Conservation (phyloP, 805 yeast species). For the Saccharomycopsis capsularis region DNA sequence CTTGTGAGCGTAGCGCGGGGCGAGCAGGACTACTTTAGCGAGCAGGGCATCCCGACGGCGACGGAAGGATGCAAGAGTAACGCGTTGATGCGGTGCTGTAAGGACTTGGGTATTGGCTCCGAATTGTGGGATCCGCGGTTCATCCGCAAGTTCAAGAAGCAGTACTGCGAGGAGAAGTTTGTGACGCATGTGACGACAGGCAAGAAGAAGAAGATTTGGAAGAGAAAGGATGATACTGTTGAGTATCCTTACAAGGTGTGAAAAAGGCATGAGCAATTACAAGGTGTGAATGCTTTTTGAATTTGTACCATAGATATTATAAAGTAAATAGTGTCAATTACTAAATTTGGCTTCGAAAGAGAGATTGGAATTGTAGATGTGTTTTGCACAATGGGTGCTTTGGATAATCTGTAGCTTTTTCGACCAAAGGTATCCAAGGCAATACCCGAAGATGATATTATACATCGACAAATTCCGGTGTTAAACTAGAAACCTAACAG, state of each 20-base stretch:
- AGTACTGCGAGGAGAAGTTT: conserved; percentile 71
- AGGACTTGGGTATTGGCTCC: conserved; percentile 93
- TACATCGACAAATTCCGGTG: too few species aligned
- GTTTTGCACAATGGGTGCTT: too few species aligned
- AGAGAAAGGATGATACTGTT: conserved; percentile 71
- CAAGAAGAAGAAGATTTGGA: conserved; percentile 88
- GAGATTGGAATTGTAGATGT: too few species aligned
- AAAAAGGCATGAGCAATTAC: neutral
- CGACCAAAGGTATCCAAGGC: too few species aligned
- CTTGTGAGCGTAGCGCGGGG: conserved; percentile 91
- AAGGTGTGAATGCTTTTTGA: neutral
- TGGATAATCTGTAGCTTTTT: too few species aligned
- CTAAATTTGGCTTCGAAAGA: too few species aligned
- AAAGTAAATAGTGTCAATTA: too few species aligned
- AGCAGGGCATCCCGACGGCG: conserved; percentile 86
- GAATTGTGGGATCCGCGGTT: conserved; percentile 97
- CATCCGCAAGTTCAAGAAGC: conserved; percentile 58
- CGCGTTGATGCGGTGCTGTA: conserved; percentile 96
- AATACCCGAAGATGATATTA: too few species aligned
- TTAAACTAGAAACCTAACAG: too few species aligned
- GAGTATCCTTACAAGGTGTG: conserved; percentile 72
- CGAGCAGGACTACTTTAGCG: conserved; percentile 86
- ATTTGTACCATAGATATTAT: neutral
- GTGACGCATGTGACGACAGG: conserved; percentile 79
- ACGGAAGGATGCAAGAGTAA: conserved; percentile 96